Evolutionary conservation across 441 rosid genomes (phyloP), one percentile per base, ranked within the genome.

Genomic region (Melianthus villosus): DNA sequence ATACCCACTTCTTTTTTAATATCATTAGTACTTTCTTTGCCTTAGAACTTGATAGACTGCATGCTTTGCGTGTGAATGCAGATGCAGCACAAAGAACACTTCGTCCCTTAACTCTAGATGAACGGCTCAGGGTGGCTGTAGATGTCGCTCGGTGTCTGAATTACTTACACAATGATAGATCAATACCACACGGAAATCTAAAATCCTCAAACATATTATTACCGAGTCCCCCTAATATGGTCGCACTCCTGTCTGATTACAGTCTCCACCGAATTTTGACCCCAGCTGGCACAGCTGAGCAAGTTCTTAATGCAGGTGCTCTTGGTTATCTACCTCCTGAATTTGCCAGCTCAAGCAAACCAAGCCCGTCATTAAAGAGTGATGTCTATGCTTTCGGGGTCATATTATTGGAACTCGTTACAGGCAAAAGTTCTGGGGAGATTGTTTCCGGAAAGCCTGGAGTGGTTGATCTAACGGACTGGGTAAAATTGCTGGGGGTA

Each of bases 171-270:
- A 75, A 68, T 4, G 77, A 69, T 51, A 56, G 58, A 54, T 69
- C 81, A 42, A 77, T 77, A 49, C 86, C 86, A 4, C 86, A 77
- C 32, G 86, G 86, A 37, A 77, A 77, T 67, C 74, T 77, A 8
- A 77, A 77, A 51, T 77, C 86, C n/a, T 62, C 76, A 2, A 73
- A 77, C 61, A 59, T 77, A 53, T 48, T 77, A 44, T 25, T 77
- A 17, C 56, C 64, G 54, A 40, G 60, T 43, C 74, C 64, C 0
- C 49, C n/a, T n/a, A n/a, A 60, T 6, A 37, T 71, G 49, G 66
- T 56, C 23, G 67, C 72, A 13, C 56, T 45, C 40, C 46, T 77
- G 42, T 71, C 79, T 3, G 86, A 77, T 50, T 77, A 73, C 65
- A 77, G 81, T 50, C 65, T 77, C 43, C 86, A 77, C 42, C 58